Conservation (phyloP, 169 alveolate species). For the Plasmodium knowlesi region DNA sequence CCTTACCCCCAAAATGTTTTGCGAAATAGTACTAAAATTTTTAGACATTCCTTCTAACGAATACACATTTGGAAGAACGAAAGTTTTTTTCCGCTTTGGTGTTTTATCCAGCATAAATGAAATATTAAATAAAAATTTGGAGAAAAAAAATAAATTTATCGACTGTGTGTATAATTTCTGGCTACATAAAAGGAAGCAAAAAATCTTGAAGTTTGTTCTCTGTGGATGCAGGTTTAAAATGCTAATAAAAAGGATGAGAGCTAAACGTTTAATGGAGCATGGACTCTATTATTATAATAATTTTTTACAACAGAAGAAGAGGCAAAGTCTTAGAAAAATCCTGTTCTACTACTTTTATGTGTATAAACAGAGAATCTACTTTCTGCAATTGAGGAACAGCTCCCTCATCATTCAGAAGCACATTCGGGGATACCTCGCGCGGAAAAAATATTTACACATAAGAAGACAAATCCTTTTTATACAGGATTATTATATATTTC, state of each 20-base stretch:
- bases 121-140: constrained; percentile 75
- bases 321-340: constrained; percentile 30
- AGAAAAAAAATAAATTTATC: constrained; percentile 67
- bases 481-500: constrained; percentile 64
- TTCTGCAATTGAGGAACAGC: constrained; percentile 19
- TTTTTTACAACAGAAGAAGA: constrained; percentile 30
- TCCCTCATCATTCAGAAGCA: constrained; percentile 52
- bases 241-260: constrained; percentile 55
- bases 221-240: constrained; percentile 72
- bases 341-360: constrained; percentile 65
- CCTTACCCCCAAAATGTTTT: constrained; percentile 75
- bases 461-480: constrained; percentile 30
- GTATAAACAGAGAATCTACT: constrained; percentile 49
- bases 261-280: constrained; percentile 36
- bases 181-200: constrained; percentile 54
- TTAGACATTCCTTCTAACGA: constrained; percentile 71
- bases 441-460: constrained; percentile 41
- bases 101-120: constrained; percentile 78
- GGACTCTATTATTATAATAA: constrained; percentile 45
- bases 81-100: constrained; percentile 80
- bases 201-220: constrained; percentile 39
- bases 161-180: constrained; percentile 76
- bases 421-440: constrained; percentile 16
- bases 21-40: constrained; percentile 74
- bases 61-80: constrained; percentile 80